Percentiles rank a stretch among this genome's conserved stretches.
These are phyloP conservation scores for Fusarium dimerum DNA, from an alignment of 2,329 filamentous ascomycete species.

Conservation along the genomic window DNA sequence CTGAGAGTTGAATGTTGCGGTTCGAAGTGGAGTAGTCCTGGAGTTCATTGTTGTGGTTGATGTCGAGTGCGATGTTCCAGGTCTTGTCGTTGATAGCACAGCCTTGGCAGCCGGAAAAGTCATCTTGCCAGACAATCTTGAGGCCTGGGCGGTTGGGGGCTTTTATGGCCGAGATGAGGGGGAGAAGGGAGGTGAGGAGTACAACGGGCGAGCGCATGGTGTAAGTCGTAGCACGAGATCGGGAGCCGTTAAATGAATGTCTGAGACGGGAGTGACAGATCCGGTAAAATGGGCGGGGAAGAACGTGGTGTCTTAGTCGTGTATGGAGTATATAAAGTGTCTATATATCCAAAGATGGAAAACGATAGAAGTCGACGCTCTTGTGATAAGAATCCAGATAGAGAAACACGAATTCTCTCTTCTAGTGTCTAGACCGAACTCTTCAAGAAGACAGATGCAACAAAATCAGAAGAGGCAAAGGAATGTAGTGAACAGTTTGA, in stretches of 20 bases:
- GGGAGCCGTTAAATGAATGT: neutral
- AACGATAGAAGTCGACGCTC: neutral
- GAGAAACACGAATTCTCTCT: too few relatives aligned
- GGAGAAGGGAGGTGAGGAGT: slow-evolving; percentile 20
- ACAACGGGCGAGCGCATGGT: slow-evolving; percentile 29
- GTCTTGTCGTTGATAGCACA: slow-evolving; percentile 36
- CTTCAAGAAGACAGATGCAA: slow-evolving; percentile 4
- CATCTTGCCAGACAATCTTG: slow-evolving; percentile 47
- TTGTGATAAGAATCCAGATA: neutral
- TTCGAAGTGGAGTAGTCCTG: slow-evolving; percentile 47
- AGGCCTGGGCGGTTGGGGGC: slow-evolving; percentile 43
- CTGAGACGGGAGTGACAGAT: neutral
- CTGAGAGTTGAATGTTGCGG: slow-evolving; percentile 51
- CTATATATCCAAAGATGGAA: too few relatives aligned
- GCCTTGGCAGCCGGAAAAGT: slow-evolving; percentile 44
- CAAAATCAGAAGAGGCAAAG: slow-evolving; percentile 4
- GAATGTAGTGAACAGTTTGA: neutral
- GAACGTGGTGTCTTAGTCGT: slow-evolving; percentile 1
- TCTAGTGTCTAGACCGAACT: too few relatives aligned
- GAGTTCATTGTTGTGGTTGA: slow-evolving; percentile 51
- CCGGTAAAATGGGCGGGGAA: neutral
- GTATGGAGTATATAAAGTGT: too few relatives aligned
- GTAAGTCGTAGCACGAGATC: neutral
- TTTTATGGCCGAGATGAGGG: slow-evolving; percentile 36
- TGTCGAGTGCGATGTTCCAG: slow-evolving; percentile 48